phyloP scores from a whole-genome alignment of 768 basidiomycete genomes.

The Pleurotus eryngii region DNA sequence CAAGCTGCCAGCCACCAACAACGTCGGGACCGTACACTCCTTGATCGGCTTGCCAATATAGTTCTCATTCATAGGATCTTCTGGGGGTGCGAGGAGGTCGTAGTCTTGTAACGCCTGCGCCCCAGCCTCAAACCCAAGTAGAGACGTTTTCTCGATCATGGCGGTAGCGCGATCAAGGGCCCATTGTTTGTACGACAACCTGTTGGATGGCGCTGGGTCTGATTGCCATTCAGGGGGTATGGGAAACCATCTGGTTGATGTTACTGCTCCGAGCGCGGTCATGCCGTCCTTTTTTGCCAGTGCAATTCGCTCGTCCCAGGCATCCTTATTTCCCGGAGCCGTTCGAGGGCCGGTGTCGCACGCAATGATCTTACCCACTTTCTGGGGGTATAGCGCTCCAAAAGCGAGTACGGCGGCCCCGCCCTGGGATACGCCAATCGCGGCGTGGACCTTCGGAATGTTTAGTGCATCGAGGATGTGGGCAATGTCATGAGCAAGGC shows the following conservation, averaged over 20 bases:
- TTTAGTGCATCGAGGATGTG: slow-evolving; percentile 30
- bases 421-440: slow-evolving; percentile 55
- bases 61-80: slow-evolving; percentile 7
- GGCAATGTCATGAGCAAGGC: slow-evolving; percentile 43
- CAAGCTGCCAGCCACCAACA: slow-evolving; percentile 44
- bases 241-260: slow-evolving; percentile 50
- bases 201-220: slow-evolving; percentile 10
- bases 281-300: slow-evolving; percentile 38
- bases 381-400: slow-evolving; percentile 30
- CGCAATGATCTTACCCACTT: slow-evolving; percentile 39
- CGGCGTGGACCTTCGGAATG: slow-evolving; percentile 35
- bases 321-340: slow-evolving; percentile 40
- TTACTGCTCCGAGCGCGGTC: slow-evolving; percentile 35
- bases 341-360: slow-evolving; percentile 47
- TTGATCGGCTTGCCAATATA: slow-evolving; percentile 18
- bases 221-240: slow-evolving; percentile 10
- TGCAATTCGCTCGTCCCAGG: slow-evolving; percentile 45
- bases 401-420: slow-evolving; percentile 50
- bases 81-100: slow-evolving; percentile 25
- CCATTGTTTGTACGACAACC: slow-evolving; percentile 1
- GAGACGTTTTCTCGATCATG: slow-evolving; percentile 37
- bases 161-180: slow-evolving; percentile 23
- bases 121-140: slow-evolving; percentile 43
- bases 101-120: slow-evolving; percentile 44
- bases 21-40: slow-evolving; percentile 26